Conservation (phyloP, 163 green algal genomes). For the Chloromonas sp. region DNA sequence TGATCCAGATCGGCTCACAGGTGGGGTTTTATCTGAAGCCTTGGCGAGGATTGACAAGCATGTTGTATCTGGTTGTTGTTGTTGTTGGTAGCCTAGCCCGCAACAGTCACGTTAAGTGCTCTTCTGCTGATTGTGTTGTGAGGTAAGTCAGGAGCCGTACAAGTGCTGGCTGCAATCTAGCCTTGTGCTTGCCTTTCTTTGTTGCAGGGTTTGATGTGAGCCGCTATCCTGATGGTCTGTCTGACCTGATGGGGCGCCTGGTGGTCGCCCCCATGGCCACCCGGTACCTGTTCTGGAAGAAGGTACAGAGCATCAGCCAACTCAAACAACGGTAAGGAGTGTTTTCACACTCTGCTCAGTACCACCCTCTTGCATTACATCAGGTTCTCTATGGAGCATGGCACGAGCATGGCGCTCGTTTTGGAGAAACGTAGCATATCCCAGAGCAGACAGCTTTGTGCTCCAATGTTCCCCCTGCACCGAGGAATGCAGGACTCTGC, state of each 20-base stretch:
- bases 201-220: constrained; percentile 17
- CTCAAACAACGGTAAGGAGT: constrained; percentile 22
- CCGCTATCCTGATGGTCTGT: constrained; percentile 11
- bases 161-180: too few relatives aligned
- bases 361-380: not conserved
- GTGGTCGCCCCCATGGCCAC: constrained; percentile 33
- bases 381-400: not conserved
- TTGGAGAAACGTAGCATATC: not conserved
- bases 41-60: not conserved
- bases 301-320: constrained; percentile 31
- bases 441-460: too few relatives aligned
- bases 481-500: too few relatives aligned
- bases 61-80: not conserved
- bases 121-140: too few relatives aligned
- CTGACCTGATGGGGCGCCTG: constrained; percentile 23
- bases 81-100: too few relatives aligned
- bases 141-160: too few relatives aligned
- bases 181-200: too few relatives aligned
- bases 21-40: not conserved
- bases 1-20: constrained; percentile 26
- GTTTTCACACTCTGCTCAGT: not conserved
- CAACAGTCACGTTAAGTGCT: too few relatives aligned
- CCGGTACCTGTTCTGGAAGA: constrained; percentile 40
- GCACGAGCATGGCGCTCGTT: not conserved
- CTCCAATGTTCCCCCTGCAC: too few relatives aligned